A percentile compares a stretch with the other conserved stretches of the same genome.
Conservation (phyloP, 371 early-diverging fungal species). For the Syncephalastrum contaminatum region DNA sequence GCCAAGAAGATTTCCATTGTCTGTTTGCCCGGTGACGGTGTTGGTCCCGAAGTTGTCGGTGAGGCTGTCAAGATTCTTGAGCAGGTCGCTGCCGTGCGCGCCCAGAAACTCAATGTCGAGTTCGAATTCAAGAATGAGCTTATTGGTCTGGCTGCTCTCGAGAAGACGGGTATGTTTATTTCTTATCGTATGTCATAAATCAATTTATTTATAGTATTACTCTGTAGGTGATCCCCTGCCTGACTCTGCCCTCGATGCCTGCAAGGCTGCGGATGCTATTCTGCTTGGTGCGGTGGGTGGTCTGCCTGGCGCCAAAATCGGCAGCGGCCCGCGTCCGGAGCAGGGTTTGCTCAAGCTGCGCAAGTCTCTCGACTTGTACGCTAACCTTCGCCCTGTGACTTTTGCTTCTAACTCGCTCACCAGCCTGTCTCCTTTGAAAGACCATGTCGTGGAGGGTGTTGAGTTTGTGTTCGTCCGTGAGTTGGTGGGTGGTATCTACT, state of each 20-base stretch:
- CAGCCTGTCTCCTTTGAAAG: constrained; percentile 85
- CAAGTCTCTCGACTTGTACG: constrained; percentile 89
- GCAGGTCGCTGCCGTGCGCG: constrained; percentile 64
- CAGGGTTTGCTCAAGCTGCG: constrained; percentile 91
- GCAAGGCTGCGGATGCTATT: constrained; percentile 83
- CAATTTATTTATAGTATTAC: too few relatives aligned
- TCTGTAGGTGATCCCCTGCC: constrained; percentile 81
- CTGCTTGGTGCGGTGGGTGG: constrained; percentile 97
- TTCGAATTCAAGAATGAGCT: constrained; percentile 78
- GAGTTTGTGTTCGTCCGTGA: constrained; percentile 93
- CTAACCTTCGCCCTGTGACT: constrained; percentile 92
- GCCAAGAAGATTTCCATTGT: constrained; percentile 49
- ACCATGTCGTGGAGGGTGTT: constrained; percentile 84
- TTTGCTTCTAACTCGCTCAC: constrained; percentile 89
- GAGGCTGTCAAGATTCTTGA: constrained; percentile 90
- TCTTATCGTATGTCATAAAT: not conserved
- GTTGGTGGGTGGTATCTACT: constrained; percentile 96
- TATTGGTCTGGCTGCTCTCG: constrained; percentile 93
- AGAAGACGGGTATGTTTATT: constrained; percentile 69
- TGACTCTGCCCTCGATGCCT: constrained; percentile 73
- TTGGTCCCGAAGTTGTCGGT: constrained; percentile 92
- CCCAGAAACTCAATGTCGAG: constrained; percentile 51
- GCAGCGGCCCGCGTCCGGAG: constrained; percentile 90
- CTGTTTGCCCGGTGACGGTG: constrained; percentile 93
- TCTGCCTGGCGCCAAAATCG: constrained; percentile 80